Conservation (phyloP, 2,329 filamentous ascomycete species). For the Colletotrichum tamarilloi region DNA sequence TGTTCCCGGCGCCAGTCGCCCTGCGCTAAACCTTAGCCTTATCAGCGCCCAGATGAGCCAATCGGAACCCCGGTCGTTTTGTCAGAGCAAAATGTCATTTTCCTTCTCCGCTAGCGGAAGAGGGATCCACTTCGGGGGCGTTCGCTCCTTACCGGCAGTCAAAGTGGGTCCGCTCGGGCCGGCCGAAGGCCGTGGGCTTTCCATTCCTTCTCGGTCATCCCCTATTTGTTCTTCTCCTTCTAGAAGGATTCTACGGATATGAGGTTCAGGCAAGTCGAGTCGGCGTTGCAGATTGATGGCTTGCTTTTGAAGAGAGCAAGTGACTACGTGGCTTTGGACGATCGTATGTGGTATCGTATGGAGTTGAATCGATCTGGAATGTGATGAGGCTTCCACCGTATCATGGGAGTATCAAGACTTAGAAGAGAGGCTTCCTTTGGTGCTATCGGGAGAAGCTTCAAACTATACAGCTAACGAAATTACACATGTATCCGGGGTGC, state of each 20-base stretch:
- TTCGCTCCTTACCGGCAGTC: conserved; percentile 13
- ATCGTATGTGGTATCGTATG: background rate
- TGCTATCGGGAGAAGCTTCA: background rate
- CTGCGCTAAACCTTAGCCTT: conserved; percentile 34
- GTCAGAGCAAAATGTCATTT: conserved; percentile 35
- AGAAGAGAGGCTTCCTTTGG: background rate
- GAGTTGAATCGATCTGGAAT: background rate
- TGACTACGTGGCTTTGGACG: background rate
- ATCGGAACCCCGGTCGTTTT: conserved; percentile 23
- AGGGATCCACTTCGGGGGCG: conserved; percentile 1
- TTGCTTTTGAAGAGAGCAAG: too few species aligned
- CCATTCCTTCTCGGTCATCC: background rate
- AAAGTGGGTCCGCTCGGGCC: conserved; percentile 1
- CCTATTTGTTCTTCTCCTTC: background rate
- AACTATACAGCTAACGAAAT: too few species aligned
- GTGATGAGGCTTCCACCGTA: background rate
- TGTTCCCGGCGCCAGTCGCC: conserved; percentile 15
- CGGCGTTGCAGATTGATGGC: background rate
- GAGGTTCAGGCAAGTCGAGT: background rate
- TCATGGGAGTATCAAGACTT: background rate
- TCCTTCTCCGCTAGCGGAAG: background rate
- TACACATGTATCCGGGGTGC: too few species aligned
- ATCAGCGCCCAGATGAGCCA: conserved; percentile 27
- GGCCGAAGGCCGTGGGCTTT: conserved; percentile 9
- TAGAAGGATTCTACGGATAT: conserved; percentile 1